Percentiles rank a stretch among this genome's conserved stretches.
These are phyloP conservation scores for Phoma herbarum DNA, from an alignment of 2,329 filamentous ascomycete genomes.

Conservation along the genomic window DNA sequence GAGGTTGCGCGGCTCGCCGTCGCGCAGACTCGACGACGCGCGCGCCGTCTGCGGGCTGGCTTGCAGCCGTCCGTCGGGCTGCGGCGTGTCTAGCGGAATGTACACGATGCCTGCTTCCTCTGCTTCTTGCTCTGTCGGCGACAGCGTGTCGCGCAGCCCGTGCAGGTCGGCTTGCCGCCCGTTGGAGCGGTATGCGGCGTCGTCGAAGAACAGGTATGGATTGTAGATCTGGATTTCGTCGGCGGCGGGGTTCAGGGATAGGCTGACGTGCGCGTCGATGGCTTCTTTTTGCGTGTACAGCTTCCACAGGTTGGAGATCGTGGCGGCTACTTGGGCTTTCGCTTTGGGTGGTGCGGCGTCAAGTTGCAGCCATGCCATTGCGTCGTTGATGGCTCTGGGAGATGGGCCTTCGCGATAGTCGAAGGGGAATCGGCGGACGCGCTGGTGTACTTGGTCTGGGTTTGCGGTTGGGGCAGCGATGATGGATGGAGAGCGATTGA, in stretches of 20 bases:
- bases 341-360: slow-evolving; percentile 55
- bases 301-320: slow-evolving; percentile 64
- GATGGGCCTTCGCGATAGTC: slow-evolving; percentile 61
- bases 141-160: slow-evolving; percentile 60
- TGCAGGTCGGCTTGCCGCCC: slow-evolving; percentile 70
- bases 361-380: slow-evolving; percentile 64
- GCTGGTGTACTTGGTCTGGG: slow-evolving; percentile 53
- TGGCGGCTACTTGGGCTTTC: slow-evolving; percentile 55
- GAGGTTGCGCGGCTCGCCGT: slow-evolving; percentile 58
- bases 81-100: slow-evolving; percentile 62
- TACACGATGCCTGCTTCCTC: slow-evolving; percentile 81
- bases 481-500: slow-evolving; percentile 69
- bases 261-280: slow-evolving; percentile 63
- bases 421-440: slow-evolving; percentile 68
- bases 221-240: slow-evolving; percentile 61
- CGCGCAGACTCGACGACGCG: slow-evolving; percentile 7
- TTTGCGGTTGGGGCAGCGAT: slow-evolving; percentile 64
- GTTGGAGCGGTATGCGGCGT: slow-evolving; percentile 70
- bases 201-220: slow-evolving; percentile 72
- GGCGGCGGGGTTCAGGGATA: slow-evolving; percentile 52
- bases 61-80: slow-evolving; percentile 17
- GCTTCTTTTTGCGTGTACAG: slow-evolving; percentile 73
- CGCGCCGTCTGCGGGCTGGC: slow-evolving; percentile 11
- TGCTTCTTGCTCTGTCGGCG: slow-evolving; percentile 66
- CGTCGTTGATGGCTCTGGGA: slow-evolving; percentile 51